Evolutionary conservation across 805 yeast species (phyloP).

Genomic region (Schwanniomyces occidentalis): DNA sequence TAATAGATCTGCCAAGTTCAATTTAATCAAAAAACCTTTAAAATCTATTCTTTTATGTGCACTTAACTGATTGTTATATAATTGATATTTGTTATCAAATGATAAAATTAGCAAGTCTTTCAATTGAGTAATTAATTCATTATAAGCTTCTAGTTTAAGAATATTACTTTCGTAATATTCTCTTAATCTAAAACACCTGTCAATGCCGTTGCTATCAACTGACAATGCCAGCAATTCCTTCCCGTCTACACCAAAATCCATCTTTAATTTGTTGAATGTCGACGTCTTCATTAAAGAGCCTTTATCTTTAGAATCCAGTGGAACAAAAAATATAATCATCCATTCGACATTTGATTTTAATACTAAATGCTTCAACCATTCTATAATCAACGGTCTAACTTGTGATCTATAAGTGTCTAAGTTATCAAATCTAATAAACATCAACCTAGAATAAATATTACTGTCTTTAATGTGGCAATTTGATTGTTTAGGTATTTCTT

Average conservation of each 20-base stretch:
- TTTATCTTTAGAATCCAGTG: conserved; percentile 35
- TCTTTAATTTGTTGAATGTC: conserved; percentile 52
- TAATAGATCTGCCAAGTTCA: conserved; percentile 52
- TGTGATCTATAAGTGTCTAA: conserved; percentile 76
- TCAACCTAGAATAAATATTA: conserved; percentile 60
- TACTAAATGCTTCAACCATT: conserved; percentile 63
- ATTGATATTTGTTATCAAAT: conserved; percentile 36
- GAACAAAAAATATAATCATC: conserved; percentile 56
- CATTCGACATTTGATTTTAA: conserved; percentile 52
- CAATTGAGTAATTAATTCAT: conserved; percentile 40
- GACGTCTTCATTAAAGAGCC: conserved; percentile 45
- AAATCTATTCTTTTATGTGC: conserved; percentile 28
- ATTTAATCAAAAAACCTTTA: conserved; percentile 42
- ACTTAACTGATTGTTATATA: conserved; percentile 11
- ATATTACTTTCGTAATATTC: conserved; percentile 31
- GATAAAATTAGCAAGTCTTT: conserved; percentile 54
- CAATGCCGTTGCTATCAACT: conserved; percentile 19
- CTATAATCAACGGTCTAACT: conserved; percentile 77
- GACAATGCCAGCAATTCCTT: conserved; percentile 25
- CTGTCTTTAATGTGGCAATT: conserved; percentile 9
- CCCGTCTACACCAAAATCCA: conserved; percentile 49
- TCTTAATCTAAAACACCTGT: conserved; percentile 42
- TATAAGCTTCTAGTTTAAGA: conserved; percentile 54
- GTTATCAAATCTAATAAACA: conserved; percentile 65
- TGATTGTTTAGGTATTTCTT: conserved; percentile 51